Percentiles rank a stretch among this genome's conserved stretches.
Conservation (phyloP, 805 yeast species). For the Yamadazyma endophytica region DNA sequence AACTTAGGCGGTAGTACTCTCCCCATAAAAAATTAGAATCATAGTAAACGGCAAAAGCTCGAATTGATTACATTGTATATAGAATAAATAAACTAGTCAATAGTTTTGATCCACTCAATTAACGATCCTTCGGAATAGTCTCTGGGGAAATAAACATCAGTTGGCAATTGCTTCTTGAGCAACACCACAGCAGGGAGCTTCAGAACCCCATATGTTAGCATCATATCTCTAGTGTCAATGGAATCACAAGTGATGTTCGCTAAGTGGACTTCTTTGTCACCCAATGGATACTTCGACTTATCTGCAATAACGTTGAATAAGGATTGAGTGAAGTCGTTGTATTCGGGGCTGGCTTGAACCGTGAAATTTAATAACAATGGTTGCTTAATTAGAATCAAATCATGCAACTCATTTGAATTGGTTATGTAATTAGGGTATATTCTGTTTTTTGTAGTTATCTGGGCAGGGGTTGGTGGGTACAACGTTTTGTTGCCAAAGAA, state of each 20-base stretch:
- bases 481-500: conserved; percentile 8
- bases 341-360: conserved; percentile 55
- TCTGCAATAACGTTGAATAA: conserved; percentile 35
- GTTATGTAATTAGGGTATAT: conserved; percentile 43
- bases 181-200: conserved; percentile 66
- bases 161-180: conserved; percentile 60
- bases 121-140: conserved; percentile 25
- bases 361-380: conserved; percentile 75
- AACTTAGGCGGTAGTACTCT: neutral
- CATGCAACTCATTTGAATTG: conserved; percentile 56
- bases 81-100: conserved; percentile 1
- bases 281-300: conserved; percentile 31
- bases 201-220: conserved; percentile 51
- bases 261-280: conserved; percentile 46
- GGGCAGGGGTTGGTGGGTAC: conserved; percentile 38
- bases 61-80: conserved; percentile 2
- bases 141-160: conserved; percentile 20
- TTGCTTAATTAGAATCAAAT: conserved; percentile 45
- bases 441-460: conserved; percentile 36
- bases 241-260: conserved; percentile 74
- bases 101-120: conserved; percentile 19
- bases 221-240: conserved; percentile 55
- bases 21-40: neutral
- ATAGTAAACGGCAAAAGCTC: conserved; percentile 1
- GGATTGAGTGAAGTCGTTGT: conserved; percentile 60